These are phyloP conservation scores for Pseudogymnoascus sp. DNA, from an alignment of 2,329 filamentous ascomycete genomes.

Conservation along the genomic window DNA sequence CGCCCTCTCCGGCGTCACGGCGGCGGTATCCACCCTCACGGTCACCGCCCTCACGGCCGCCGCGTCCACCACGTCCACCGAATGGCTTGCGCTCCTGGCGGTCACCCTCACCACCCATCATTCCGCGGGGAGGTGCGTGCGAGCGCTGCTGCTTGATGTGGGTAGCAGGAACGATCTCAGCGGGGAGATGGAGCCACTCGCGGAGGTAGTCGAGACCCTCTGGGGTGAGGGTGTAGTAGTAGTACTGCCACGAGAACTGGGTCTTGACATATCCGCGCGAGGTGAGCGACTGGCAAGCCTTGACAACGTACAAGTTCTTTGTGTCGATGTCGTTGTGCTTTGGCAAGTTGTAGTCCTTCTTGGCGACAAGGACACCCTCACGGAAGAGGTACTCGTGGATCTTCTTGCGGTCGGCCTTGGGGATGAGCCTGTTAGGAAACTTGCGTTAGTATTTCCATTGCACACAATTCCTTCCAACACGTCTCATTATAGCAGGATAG, in stretches of 20 bases:
- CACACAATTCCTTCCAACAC: neutral
- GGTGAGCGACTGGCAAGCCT: conserved; percentile 96
- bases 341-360: conserved; percentile 98
- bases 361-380: conserved; percentile 86
- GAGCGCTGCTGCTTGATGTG: conserved; percentile 99
- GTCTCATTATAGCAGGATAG: conserved; percentile 3
- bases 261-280: conserved; percentile 99
- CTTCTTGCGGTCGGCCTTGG: conserved; percentile 99
- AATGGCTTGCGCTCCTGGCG: conserved; percentile 70
- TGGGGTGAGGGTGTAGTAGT: conserved; percentile 99
- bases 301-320: conserved; percentile 99
- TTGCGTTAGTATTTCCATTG: conserved; percentile 9
- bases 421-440: conserved; percentile 74
- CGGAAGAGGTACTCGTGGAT: conserved; percentile 99
- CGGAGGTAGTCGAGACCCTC: conserved; percentile 99
- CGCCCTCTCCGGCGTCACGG: conserved; percentile 70
- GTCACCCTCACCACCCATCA: conserved; percentile 82
- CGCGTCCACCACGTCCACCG: conserved; percentile 55
- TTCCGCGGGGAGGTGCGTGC: conserved; percentile 94
- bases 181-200: conserved; percentile 99
- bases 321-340: conserved; percentile 98
- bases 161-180: conserved; percentile 98
- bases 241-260: conserved; percentile 99
- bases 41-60: conserved; percentile 60
- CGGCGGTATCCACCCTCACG: conserved; percentile 88